These are phyloP conservation scores for Backusella morwellensis DNA, from an alignment of 192 early-diverging fungal genomes.

Conservation along the genomic window DNA sequence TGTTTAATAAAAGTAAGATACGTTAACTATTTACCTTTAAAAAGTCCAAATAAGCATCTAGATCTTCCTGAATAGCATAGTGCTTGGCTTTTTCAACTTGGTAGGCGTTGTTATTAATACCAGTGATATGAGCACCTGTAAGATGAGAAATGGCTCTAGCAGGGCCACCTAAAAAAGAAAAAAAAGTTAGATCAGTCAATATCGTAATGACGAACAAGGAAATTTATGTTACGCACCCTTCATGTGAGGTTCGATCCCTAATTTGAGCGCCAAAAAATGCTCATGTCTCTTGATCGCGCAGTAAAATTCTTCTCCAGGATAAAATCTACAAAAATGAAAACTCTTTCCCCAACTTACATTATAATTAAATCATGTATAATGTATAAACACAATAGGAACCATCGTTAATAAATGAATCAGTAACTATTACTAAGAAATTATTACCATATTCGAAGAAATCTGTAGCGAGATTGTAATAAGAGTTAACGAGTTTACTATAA, in stretches of 20 bases:
- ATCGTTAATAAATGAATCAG: background rate
- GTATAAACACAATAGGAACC: background rate
- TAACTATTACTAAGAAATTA: background rate
- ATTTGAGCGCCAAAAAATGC: slow-evolving; percentile 77
- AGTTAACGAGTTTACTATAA: slow-evolving; percentile 73
- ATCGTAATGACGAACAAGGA: background rate
- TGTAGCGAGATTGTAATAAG: slow-evolving; percentile 79
- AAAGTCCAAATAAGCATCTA: slow-evolving; percentile 49
- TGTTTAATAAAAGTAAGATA: background rate
- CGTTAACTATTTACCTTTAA: slow-evolving; percentile 37
- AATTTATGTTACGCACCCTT: slow-evolving; percentile 47
- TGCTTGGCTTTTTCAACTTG: slow-evolving; percentile 78
- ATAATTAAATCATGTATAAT: background rate
- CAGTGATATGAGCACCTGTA: slow-evolving; percentile 81
- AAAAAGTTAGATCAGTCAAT: background rate
- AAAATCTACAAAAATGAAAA: slow-evolving; percentile 90
- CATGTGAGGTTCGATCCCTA: slow-evolving; percentile 62
- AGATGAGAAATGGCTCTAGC: slow-evolving; percentile 88
- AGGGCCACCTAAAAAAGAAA: slow-evolving; percentile 67
- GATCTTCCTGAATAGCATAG: slow-evolving; percentile 66
- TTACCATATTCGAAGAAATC: slow-evolving; percentile 74
- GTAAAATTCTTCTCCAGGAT: slow-evolving; percentile 69
- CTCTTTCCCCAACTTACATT: slow-evolving; percentile 79
- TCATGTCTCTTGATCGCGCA: slow-evolving; percentile 89
- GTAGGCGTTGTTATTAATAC: slow-evolving; percentile 95